Base-by-base conservation (phyloP, 2,329 filamentous ascomycete species). In the Botrytis elliptica region DNA sequence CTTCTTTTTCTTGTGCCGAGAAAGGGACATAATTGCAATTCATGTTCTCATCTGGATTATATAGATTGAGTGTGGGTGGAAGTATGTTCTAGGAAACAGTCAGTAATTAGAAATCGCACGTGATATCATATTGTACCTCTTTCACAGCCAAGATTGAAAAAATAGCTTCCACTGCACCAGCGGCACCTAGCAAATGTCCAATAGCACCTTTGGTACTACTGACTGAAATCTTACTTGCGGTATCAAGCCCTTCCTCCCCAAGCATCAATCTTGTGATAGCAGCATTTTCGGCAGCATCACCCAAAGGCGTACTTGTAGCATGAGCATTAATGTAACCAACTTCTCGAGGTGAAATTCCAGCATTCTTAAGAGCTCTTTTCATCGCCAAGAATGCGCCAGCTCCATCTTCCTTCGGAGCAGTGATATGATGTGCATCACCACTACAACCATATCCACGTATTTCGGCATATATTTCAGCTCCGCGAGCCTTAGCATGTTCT, bases 241-340 rank as follows among this genome's bases (percentile, higher is more conserved):
- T 85, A 1, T 83, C 78, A 72, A 90, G 87, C 0, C 93, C 94
- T 29, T 92, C 88, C 36, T 90, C 87, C 0, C 92, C 93, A 16
- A 94, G 85, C 84, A 98, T 90, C 57, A 99, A 83, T 0, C 88
- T 84, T 75, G 90, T 91, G 78, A 98, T 95, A 0, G 96, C 96
- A 12, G 86, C 84, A 69, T 95, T 95, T 83, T 99, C 96, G 1
- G 96, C 95, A 36, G 89, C 88, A 83, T 99, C 96, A 0, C 96
- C 96, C 3, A 98, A 87, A 10, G 86, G 82, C 0, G 95, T 99
- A 36, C 93, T 93, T 1, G 96, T 99, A 0, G 95, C 96, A 81
- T 99, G 96, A 1, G 96, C 96, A 80, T 98, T 99, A 80, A 99
- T 88, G 81, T 99, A 99, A 81, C 95, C 93, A 7, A 99, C 90